phyloP scores from a whole-genome alignment of 257 asterid species.

The Gardenia jasminoides region DNA sequence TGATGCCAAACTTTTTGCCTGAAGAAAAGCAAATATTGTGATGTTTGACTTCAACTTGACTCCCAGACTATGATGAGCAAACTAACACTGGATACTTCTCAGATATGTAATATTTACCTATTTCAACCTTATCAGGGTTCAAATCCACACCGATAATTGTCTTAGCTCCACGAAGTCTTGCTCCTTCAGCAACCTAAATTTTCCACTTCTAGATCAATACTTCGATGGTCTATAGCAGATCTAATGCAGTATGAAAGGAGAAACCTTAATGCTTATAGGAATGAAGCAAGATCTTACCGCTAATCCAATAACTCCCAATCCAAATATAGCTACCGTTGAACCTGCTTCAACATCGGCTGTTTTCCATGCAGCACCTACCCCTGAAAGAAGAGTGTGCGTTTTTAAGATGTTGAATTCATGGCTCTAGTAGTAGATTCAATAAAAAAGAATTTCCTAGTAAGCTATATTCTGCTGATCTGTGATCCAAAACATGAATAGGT shows the following conservation, averaged over 20 bases:
- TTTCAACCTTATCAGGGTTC: slow-evolving; percentile 27
- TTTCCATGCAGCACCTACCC: slow-evolving; percentile 27
- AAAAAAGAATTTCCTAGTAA: no score
- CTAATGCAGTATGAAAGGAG: neutral
- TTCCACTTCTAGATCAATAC: no score
- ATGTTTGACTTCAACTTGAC: no score
- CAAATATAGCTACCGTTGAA: slow-evolving; percentile 25
- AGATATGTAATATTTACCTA: slow-evolving; percentile 16
- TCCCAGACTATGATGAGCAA: no score
- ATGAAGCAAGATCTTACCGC: slow-evolving; percentile 7
- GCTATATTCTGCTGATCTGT: no score
- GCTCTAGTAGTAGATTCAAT: neutral
- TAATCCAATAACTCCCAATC: slow-evolving; percentile 28
- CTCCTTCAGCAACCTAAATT: slow-evolving; percentile 34
- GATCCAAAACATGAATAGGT: no score
- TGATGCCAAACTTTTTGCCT: slow-evolving; percentile 68
- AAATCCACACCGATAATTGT: slow-evolving; percentile 38
- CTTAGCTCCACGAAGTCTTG: slow-evolving; percentile 33
- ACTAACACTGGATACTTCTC: no score
- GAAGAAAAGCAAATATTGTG: neutral
- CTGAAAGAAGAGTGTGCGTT: neutral
- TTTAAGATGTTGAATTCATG: neutral
- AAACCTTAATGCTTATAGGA: no score
- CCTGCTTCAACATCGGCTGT: slow-evolving; percentile 24
- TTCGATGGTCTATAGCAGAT: neutral